A percentile compares a stretch with the other conserved stretches of the same genome.
These are phyloP conservation scores for Globisporangium radiosum DNA, from an alignment of 352 stramenopile species.

Conservation along the genomic window DNA sequence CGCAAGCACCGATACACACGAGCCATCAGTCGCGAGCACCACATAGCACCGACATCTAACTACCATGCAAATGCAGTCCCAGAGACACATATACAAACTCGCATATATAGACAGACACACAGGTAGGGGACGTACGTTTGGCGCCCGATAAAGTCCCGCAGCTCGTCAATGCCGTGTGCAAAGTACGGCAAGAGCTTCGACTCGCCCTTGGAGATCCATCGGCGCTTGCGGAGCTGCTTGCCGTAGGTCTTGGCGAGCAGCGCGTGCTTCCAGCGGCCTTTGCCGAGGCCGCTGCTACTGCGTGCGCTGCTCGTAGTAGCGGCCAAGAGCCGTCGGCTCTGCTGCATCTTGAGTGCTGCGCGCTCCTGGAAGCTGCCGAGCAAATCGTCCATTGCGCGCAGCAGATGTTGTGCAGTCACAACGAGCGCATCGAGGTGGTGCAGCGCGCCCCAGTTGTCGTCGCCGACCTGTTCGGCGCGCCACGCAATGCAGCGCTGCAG, in stretches of 20 bases:
- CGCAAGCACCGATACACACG: not conserved
- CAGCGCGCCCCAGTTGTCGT: slow-evolving; percentile 26
- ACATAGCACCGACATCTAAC: too few relatives aligned
- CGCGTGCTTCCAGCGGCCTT: slow-evolving; percentile 36
- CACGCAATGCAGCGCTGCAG: slow-evolving; percentile 42
- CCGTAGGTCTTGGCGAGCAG: slow-evolving; percentile 52
- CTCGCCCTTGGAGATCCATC: slow-evolving; percentile 52
- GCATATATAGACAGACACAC: too few relatives aligned
- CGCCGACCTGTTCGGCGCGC: slow-evolving; percentile 31
- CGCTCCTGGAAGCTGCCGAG: slow-evolving; percentile 52
- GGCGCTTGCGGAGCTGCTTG: slow-evolving; percentile 45
- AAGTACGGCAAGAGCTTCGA: slow-evolving; percentile 60
- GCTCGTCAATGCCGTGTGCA: slow-evolving; percentile 48
- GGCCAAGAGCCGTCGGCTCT: slow-evolving; percentile 8
- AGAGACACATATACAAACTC: too few relatives aligned
- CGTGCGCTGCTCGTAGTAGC: slow-evolving; percentile 7
- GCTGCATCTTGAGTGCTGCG: slow-evolving; percentile 65
- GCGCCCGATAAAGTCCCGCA: slow-evolving; percentile 48
- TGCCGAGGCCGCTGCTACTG: not conserved
- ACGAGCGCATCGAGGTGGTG: slow-evolving; percentile 42
- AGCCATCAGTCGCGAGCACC: not conserved
- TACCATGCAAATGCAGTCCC: not conserved
- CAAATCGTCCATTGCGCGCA: slow-evolving; percentile 29
- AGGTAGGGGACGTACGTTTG: slow-evolving; percentile 25
- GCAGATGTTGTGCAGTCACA: slow-evolving; percentile 22